These are phyloP conservation scores for Bromus sterilis DNA, from an alignment of 176 grass and related monocot genomes.

Conservation along the genomic window DNA sequence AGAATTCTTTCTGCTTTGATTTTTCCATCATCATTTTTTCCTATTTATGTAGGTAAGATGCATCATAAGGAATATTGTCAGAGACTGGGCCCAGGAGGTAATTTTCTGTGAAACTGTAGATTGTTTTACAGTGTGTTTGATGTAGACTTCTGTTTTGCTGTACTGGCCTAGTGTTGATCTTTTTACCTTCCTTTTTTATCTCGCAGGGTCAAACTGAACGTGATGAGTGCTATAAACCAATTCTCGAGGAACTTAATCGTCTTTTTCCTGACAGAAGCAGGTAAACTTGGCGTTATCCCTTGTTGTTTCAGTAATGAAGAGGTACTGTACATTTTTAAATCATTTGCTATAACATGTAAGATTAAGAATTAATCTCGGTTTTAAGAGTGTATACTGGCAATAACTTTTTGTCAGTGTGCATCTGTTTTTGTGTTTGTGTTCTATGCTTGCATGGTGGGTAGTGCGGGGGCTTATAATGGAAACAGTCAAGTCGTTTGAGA, in stretches of 20 bases:
- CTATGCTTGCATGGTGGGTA: background rate
- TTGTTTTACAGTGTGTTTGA: background rate
- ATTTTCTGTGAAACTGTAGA: slow-evolving; percentile 11
- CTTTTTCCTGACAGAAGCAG: slow-evolving; percentile 67
- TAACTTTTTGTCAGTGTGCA: background rate
- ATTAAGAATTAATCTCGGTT: background rate
- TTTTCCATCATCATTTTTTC: slow-evolving; percentile 3
- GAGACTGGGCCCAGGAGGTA: slow-evolving; percentile 97
- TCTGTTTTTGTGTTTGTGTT: background rate
- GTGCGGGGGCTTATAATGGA: background rate
- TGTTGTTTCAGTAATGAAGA: slow-evolving; percentile 11
- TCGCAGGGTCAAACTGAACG: slow-evolving; percentile 85
- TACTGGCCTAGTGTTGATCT: background rate
- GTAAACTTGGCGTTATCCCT: slow-evolving; percentile 23
- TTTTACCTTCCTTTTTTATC: slow-evolving; percentile 23
- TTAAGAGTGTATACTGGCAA: background rate
- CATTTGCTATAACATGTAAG: background rate
- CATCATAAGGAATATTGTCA: slow-evolving; percentile 92
- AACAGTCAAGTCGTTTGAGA: background rate
- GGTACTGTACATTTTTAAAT: background rate
- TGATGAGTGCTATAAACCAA: slow-evolving; percentile 93
- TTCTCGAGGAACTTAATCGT: slow-evolving; percentile 79
- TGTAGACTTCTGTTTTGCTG: background rate
- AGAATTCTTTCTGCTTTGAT: background rate
- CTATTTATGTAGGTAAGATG: slow-evolving; percentile 78